phyloP scores from a whole-genome alignment of 768 basidiomycete genomes.

The Termitomyces sp. region DNA sequence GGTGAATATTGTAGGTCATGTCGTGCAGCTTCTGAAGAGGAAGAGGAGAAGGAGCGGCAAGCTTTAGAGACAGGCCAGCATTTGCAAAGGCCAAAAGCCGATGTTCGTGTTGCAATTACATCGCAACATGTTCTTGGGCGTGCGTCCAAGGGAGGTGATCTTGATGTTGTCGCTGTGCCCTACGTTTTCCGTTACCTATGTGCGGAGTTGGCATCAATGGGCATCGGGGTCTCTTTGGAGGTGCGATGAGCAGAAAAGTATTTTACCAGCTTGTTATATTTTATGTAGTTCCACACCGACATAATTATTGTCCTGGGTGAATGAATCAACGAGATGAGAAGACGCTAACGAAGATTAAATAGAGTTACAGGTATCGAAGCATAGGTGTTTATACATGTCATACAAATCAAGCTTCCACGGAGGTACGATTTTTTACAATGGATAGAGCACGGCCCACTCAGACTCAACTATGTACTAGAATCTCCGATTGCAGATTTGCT shows the following conservation, averaged over 20 bases:
- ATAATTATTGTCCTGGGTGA: slow-evolving; percentile 2
- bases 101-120: slow-evolving; percentile 61
- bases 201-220: slow-evolving; percentile 98
- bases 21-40: slow-evolving; percentile 61
- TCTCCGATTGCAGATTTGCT: slow-evolving; percentile 4
- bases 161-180: slow-evolving; percentile 94
- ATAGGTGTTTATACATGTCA: neutral
- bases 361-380: slow-evolving; percentile 1
- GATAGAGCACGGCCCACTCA: too few species aligned
- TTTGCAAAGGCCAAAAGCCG: slow-evolving; percentile 36
- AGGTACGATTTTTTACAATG: slow-evolving; percentile 9
- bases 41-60: slow-evolving; percentile 56
- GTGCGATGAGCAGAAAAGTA: slow-evolving; percentile 40
- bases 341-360: neutral
- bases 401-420: neutral
- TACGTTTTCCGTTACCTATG: slow-evolving; percentile 94
- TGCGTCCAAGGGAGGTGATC: slow-evolving; percentile 65
- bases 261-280: neutral
- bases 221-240: slow-evolving; percentile 85
- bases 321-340: neutral
- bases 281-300: slow-evolving; percentile 9
- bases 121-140: slow-evolving; percentile 60
- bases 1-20: slow-evolving; percentile 98
- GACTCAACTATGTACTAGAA: neutral
- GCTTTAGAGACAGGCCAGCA: slow-evolving; percentile 53